A percentile compares a stretch with the other conserved stretches of the same genome.
These are phyloP conservation scores for Plasmodium fragile DNA, from an alignment of 169 alveolate genomes.

Conservation along the genomic window DNA sequence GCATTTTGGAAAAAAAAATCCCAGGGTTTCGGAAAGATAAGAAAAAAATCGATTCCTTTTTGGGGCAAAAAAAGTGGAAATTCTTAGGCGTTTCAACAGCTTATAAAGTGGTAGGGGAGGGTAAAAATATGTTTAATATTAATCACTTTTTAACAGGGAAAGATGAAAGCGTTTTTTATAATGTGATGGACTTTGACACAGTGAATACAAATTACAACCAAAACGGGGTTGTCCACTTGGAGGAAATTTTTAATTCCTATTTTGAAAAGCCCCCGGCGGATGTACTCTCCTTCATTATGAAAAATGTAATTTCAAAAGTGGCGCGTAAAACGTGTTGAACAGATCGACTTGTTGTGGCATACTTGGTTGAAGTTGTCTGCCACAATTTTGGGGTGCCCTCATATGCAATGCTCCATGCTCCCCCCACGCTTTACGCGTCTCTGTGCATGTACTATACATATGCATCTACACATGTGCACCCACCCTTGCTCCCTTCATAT, in stretches of 20 bases:
- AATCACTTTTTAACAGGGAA: conserved; percentile 70
- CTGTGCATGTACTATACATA: not conserved
- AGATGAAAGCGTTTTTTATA: conserved; percentile 70
- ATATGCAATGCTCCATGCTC: not conserved
- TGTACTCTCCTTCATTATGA: conserved; percentile 26
- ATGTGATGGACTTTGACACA: conserved; percentile 61
- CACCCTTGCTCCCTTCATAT: not conserved
- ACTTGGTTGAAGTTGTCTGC: not conserved
- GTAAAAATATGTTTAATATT: conserved; percentile 67
- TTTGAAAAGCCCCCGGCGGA: conserved; percentile 69
- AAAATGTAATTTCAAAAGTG: conserved; percentile 37
- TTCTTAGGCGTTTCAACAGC: conserved; percentile 70
- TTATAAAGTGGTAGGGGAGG: conserved; percentile 73
- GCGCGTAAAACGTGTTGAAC: not conserved
- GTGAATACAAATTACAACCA: conserved; percentile 35
- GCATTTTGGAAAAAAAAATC: conserved; percentile 69
- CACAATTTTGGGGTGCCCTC: not conserved
- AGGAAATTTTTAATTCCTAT: conserved; percentile 60
- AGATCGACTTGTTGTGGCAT: not conserved
- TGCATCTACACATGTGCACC: not conserved
- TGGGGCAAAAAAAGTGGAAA: conserved; percentile 71
- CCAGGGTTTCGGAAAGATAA: conserved; percentile 72
- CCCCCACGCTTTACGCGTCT: not conserved
- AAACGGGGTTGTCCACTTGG: conserved; percentile 22
- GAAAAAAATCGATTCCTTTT: conserved; percentile 57